Evolutionary conservation across 2,329 filamentous ascomycete species (phyloP).

Genomic region (Beauveria pseudobassiana): DNA sequence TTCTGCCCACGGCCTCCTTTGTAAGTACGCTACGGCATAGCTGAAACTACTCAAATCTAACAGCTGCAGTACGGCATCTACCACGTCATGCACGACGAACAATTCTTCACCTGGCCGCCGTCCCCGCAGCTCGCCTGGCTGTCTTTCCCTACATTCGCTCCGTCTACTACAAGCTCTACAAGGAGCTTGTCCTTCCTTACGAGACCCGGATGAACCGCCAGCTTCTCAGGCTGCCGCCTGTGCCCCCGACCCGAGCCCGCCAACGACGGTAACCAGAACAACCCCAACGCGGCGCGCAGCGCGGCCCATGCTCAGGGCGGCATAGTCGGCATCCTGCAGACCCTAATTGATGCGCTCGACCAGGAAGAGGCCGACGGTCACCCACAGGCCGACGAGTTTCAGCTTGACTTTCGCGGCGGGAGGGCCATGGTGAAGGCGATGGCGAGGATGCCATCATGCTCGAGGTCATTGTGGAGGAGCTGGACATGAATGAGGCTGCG

Average conservation of each 20-base stretch:
- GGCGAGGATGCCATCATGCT: constrained; percentile 24
- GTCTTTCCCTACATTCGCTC: constrained; percentile 39
- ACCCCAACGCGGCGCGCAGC: background rate
- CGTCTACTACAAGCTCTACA: constrained; percentile 40
- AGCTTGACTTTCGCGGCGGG: background rate
- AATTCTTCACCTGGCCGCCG: constrained; percentile 46
- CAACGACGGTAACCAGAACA: constrained; percentile 10
- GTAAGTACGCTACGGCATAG: constrained; percentile 22
- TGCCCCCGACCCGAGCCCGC: constrained; percentile 15
- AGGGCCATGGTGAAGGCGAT: constrained; percentile 15
- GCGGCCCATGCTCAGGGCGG: constrained; percentile 18
- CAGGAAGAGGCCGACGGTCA: constrained; percentile 25
- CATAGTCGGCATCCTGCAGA: constrained; percentile 28
- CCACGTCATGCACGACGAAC: constrained; percentile 35
- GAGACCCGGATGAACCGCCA: constrained; percentile 42
- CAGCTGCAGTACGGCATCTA: constrained; percentile 38
- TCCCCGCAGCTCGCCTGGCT: constrained; percentile 43
- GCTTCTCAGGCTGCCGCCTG: constrained; percentile 32
- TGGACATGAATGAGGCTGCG: constrained; percentile 17
- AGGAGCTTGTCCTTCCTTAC: constrained; percentile 36
- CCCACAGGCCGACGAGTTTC: background rate
- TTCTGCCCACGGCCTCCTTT: constrained; percentile 34
- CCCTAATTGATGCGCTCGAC: constrained; percentile 29
- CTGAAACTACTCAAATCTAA: background rate
- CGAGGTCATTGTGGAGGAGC: constrained; percentile 27